Percentiles rank a stretch among this genome's conserved stretches.
Evolutionary conservation across 2,329 filamentous ascomycete genomes (phyloP).

Genomic region (Albifimbria verrucaria): DNA sequence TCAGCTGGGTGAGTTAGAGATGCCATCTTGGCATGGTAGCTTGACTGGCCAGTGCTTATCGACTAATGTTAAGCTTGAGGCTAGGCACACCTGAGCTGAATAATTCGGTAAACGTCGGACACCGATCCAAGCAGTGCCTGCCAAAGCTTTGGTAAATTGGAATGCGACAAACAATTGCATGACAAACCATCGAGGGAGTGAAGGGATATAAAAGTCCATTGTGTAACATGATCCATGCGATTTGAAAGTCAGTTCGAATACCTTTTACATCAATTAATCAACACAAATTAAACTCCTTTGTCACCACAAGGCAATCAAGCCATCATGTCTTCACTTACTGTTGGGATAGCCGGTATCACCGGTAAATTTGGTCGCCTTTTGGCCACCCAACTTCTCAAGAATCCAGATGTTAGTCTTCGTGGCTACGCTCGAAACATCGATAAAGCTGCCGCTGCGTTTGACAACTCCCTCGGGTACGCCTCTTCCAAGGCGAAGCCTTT

Average conservation of each 20-base stretch:
- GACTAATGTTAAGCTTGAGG: not conserved
- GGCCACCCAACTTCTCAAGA: conserved; percentile 21
- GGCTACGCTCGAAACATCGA: conserved; percentile 22
- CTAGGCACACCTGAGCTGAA: not conserved
- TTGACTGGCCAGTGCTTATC: not conserved
- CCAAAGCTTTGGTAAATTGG: not conserved
- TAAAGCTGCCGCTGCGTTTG: not conserved
- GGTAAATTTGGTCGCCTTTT: conserved; percentile 27
- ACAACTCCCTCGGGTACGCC: not conserved
- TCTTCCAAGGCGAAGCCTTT: not conserved
- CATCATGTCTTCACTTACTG: conserved; percentile 1
- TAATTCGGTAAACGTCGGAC: not conserved
- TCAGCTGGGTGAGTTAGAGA: no score
- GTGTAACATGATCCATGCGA: not conserved
- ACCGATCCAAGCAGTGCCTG: not conserved
- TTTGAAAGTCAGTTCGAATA: not conserved
- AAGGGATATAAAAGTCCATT: not conserved
- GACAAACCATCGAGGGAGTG: not conserved
- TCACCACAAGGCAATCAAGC: not conserved
- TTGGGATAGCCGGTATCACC: conserved; percentile 30
- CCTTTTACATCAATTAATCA: not conserved
- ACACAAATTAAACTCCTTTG: not conserved
- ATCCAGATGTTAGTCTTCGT: conserved; percentile 20
- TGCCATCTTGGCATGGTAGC: no score
- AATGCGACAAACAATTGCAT: not conserved